Base-by-base conservation (phyloP, 2,329 filamentous ascomycete genomes). In the Botrytis aclada region DNA sequence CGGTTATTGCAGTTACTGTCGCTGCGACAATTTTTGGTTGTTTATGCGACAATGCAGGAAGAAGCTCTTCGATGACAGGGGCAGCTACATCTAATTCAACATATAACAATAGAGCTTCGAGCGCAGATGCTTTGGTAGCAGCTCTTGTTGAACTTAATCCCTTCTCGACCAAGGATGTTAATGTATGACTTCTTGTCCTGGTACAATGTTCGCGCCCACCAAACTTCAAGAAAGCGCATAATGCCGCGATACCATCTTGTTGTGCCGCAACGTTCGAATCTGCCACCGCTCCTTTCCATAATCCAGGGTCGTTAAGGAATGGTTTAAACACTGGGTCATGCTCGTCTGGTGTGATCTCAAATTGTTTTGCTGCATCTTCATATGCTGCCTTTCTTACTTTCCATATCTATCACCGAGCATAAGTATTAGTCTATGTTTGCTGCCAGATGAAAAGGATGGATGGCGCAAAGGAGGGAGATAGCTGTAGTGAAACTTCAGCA, bases 231-330 rank as follows among this genome's bases (percentile, higher is more conserved):
- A 98, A 99, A 1, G 94, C 91, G 83, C 94, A 97, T 79, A 97
- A 88, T 54, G 95, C 92, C 65, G 88, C 90, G 65, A 99, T 89
- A 75, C 93, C 96, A 78, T 99, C 97, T 83, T 97, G 92, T 82
- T 99, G 96, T 47, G 97, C 96, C 29, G 95, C 96, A 73, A 99
- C 96, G 79, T 99, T 99, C 71, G 95, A 96, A 83, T 99, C 96
- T 78, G 91, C 90, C 10, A 96, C 95, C 1, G 95, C 96, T 51
- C 90, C 91, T 82, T 98, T 98, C 95, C 94, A 98, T 74, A 99
- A 82, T 75, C 90, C 85, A 0, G 94, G 87, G 77, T 99, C 96
- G 81, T 92, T 90, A 74, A 96, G 84, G 80, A 98, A 99, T 1
- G 95, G 94, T 78, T 90, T 88, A 79, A 99, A 98, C 51, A 91